These are phyloP conservation scores for Thielaviopsis ethacetica DNA, from an alignment of 2,329 filamentous ascomycete genomes.

Conservation along the genomic window DNA sequence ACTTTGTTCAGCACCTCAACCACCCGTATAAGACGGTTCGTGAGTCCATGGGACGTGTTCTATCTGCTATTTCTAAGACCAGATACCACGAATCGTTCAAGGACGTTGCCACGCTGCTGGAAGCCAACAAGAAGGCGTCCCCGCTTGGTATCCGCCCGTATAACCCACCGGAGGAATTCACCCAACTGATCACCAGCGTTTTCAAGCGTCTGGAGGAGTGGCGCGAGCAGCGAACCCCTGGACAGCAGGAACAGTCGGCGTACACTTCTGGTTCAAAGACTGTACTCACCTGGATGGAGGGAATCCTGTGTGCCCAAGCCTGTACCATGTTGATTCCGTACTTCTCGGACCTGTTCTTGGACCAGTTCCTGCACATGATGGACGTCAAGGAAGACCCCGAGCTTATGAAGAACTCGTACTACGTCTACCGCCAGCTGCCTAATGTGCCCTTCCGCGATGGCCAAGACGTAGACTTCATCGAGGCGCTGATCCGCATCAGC, in stretches of 20 bases:
- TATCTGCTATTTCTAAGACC: slow-evolving; percentile 78
- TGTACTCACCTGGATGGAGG: slow-evolving; percentile 86
- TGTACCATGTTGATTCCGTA: slow-evolving; percentile 82
- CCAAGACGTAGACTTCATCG: slow-evolving; percentile 72
- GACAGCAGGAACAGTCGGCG: slow-evolving; percentile 80
- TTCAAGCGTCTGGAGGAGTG: slow-evolving; percentile 72
- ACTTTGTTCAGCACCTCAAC: slow-evolving; percentile 83
- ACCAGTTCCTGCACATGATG: slow-evolving; percentile 97
- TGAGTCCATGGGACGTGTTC: slow-evolving; percentile 80
- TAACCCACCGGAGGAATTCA: slow-evolving; percentile 57
- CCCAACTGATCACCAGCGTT: slow-evolving; percentile 52
- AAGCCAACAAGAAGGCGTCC: slow-evolving; percentile 61
- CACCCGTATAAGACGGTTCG: slow-evolving; percentile 96
- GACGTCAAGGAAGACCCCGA: slow-evolving; percentile 98
- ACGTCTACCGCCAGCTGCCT: slow-evolving; percentile 89
- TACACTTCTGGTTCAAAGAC: slow-evolving; percentile 97
- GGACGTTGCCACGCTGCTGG: slow-evolving; percentile 57
- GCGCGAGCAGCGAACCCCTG: slow-evolving; percentile 68
- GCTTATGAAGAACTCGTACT: slow-evolving; percentile 83
- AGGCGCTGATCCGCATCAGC: slow-evolving; percentile 74
- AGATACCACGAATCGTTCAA: slow-evolving; percentile 89
- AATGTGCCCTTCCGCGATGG: slow-evolving; percentile 86
- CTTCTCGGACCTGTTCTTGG: slow-evolving; percentile 79
- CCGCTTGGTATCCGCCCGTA: slow-evolving; percentile 79
- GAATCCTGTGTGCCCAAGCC: slow-evolving; percentile 76